Evolutionary conservation across 2,329 filamentous ascomycete genomes (phyloP), one percentile per base, ranked within the genome.

Genomic region (Apiospora arundinis): DNA sequence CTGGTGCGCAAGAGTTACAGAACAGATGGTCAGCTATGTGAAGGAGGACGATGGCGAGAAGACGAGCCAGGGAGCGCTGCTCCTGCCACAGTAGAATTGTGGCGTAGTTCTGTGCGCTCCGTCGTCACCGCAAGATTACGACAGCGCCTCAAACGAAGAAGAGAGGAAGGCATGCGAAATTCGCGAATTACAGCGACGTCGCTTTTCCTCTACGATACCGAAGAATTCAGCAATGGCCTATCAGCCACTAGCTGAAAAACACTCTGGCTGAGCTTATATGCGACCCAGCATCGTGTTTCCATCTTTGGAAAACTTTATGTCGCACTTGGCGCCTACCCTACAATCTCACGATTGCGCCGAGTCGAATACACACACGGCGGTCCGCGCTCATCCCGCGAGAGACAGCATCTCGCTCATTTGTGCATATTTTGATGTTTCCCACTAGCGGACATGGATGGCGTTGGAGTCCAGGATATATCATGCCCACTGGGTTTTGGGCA

Each of bases 1-100:
- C 0, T 84, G 83, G 76, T 88, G 84, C 72, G 84, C 82, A 16
- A 78, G 77, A 37, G 72, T 83, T n/a, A 86, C 85, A 1, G 82
- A 85, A 75, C 81, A 78, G 73, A 74, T 81, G 23, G 79, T 81
- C 49, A 73, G 72, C 40, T 78, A 77, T 28, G 74, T 80, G 44
- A 80, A 78, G 67, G 67, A 69, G 23, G 67, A 69, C 9, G 37
- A 69, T 25, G 67, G 67, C 67, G 67, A 69, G 46, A 69, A 69
- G 46, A 46, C 67, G 32, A 45, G 37, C 44, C 67, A 69, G 18
- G 67, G 67, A n/a, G 67, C 46, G 45, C 37, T 69, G 18, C 48
- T 69, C 9, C 67, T 69, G 67, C 67, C 67, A 11, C 67, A 69
- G 23, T 69, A 69, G 67, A 42, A 42, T 52, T 40, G 45, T 37